Conservation (phyloP, 106 monocot genomes). For the Dioscorea dumetorum region DNA sequence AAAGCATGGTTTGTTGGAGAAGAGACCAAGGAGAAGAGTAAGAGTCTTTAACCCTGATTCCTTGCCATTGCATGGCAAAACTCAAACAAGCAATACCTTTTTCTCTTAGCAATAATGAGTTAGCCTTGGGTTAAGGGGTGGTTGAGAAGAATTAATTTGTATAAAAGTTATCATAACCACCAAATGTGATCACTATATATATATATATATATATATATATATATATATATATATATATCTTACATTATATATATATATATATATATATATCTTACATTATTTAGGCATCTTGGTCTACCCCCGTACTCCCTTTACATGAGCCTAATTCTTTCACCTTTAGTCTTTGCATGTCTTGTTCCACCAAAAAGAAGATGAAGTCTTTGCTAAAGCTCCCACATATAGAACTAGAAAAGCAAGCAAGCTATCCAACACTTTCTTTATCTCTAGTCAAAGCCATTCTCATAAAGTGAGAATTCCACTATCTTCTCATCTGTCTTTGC, state of each 20-base stretch:
- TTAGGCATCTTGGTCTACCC: slow-evolving; percentile 3
- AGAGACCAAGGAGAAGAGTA: neutral
- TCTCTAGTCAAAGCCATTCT: too few relatives aligned
- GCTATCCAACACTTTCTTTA: too few relatives aligned
- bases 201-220: too few relatives aligned
- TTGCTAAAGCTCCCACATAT: too few relatives aligned
- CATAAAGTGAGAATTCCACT: too few relatives aligned
- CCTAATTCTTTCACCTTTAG: neutral
- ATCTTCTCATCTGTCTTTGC: too few relatives aligned
- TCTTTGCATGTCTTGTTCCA: neutral
- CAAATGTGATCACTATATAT: too few relatives aligned
- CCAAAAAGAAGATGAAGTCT: neutral
- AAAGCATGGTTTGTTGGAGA: slow-evolving; percentile 1
- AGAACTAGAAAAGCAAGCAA: too few relatives aligned
- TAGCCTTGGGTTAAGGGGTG: too few relatives aligned
- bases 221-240: too few relatives aligned
- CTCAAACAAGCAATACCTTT: neutral
- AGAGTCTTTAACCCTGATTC: neutral
- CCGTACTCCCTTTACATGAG: slow-evolving; percentile 1
- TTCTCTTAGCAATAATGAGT: neutral
- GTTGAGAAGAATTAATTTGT: neutral
- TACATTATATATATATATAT: too few relatives aligned
- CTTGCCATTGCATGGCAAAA: neutral
- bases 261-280: neutral
- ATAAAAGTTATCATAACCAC: too few relatives aligned